Evolutionary conservation across 805 yeast genomes (phyloP), one percentile per base, ranked within the genome.

Genomic region (Blastobotrys mokoenaii): DNA sequence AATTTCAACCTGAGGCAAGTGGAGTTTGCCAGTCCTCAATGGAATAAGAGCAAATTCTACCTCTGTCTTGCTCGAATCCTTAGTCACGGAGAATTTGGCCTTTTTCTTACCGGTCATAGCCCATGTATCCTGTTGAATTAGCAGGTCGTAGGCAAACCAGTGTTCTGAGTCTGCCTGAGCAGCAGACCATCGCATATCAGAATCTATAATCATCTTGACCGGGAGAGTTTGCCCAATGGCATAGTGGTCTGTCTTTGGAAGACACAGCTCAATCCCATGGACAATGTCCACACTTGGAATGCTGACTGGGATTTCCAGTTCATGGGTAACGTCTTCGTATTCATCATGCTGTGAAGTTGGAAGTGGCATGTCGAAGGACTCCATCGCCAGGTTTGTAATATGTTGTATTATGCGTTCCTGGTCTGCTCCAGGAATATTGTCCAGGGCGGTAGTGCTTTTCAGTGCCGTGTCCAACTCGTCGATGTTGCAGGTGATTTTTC

Each of bases 111-210:
- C 97, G 4, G 86, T 78, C 3, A 88, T 66, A 2, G 87, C 59
- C 97, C 97, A 90, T 43, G 71, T 74, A 18, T 87, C 96, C 25
- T 69, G 69, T 25, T 71, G 74, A 22, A 73, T 71, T 14, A 64
- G 61, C 1, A 84, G 56, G 14, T 73, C 74, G 33, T 78, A 65
- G 42, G 69, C 68, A 54, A 74, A 77, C 27, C 53, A 55, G n/a
- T 46, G 50, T 3, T 41, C 31, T 6, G 34, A 12, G 14, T 27
- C 15, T 31, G 44, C 41, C 33, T 45, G 36, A 30, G 37, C 46
- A 2, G 56, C 51, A 3, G 63, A 57, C 84, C 84, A 78, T 40
- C 62, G 63, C 0, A 71, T 64, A 2, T 63, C 54, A 0, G 82
- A 69, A 5, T 64, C 60, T 2, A 85, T 61, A 0, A 50, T 52